Base-by-base conservation (phyloP, 331 rosid genomes). In the Malus hybrid region DNA sequence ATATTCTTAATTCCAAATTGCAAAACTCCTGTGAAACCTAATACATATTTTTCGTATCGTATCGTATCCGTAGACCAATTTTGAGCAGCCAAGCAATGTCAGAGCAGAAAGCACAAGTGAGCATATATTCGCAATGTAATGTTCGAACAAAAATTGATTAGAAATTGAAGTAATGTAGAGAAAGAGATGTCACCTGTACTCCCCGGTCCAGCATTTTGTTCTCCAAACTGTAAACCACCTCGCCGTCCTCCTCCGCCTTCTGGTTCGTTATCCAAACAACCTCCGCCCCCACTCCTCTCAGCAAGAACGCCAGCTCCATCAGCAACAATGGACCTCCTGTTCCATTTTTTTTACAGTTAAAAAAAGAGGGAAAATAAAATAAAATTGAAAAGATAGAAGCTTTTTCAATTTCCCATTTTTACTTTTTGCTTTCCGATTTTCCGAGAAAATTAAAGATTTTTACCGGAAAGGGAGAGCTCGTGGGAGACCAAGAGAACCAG, bases 261-360 rank as follows among this genome's bases (percentile, higher is more conserved):
- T 90, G 98, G 76, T 81, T 87, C 2, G 95, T 90, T 20, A 90
- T 78, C 98, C 97, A 93, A 79, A 89, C 89, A 70, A 90, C 93
- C 68, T 90, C 87, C 39, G 91, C 73, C 39, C 98, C 98, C 14
- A 89, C 98, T 2, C 86, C 86, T 73, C 98, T 90, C 76, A 93
- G 80, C 72, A 90, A 78, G 80, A 93, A 90, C 16, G 97, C 95
- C 55, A 93, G 83, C 84, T 93, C 98, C 98, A 93, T 93, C 70
- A 93, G 73, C 36, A 93, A 81, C 74, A 93, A 87, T 10, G 98
- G 98, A n/a, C 96, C 97, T 1, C 97, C 93, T 88, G 84, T 63
- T 83, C 73, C 70, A n/a, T 12, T 50, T 70, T 63, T 7, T 3
- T 28, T 2, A 5, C 33, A 9, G 15, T 14, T 9, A 4, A 64